Evolutionary conservation across 2,329 filamentous ascomycete genomes (phyloP), one percentile per base, ranked within the genome.

Genomic region (Drechslerella dactyloides): DNA sequence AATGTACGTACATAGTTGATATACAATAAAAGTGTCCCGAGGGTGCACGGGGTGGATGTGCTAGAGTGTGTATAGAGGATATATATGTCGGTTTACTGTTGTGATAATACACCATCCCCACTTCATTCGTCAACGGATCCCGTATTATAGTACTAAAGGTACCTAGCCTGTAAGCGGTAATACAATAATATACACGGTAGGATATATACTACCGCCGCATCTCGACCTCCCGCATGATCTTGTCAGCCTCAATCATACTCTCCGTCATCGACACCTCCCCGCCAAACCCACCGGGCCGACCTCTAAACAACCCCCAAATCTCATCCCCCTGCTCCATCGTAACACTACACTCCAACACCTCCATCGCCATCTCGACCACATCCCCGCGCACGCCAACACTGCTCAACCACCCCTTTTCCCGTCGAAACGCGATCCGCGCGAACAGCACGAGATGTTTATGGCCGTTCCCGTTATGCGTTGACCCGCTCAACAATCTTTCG

Each of bases 241-340:
- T 53, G 35, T 70, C 66, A 6, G 59, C 66, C 40, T 70, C 66
- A 23, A 70, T 46, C 66, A 70, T 70, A 64, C 66, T 70, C 66
- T 70, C 66, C 37, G 66, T 70, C 66, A 70, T 70, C 59, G 40
- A 64, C 30, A 42, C 50, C 59, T 58, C 66, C 53, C 66, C 66
- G 11, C 7, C 27, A 24, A 35, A 35, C 17, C 50, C 65, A 1
- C 52, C 61, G 1, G 35, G 37, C 40, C 54, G 51, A 6, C 66
- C 66, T 30, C 54, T 70, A 64, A 70, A 70, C 35, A 70, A n/a
- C 19, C 59, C 59, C 66, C 66, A 70, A 64, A 70, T 64, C 66
- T 70, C 66, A 64, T 70, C 66, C 27, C 66, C 66, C 21, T 70
- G 59, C 21, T 70, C 66, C 59, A 64, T 54, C 11, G 66, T 70